Evolutionary conservation across 116 monocot species (phyloP).

Genomic region (Zostera marina): DNA sequence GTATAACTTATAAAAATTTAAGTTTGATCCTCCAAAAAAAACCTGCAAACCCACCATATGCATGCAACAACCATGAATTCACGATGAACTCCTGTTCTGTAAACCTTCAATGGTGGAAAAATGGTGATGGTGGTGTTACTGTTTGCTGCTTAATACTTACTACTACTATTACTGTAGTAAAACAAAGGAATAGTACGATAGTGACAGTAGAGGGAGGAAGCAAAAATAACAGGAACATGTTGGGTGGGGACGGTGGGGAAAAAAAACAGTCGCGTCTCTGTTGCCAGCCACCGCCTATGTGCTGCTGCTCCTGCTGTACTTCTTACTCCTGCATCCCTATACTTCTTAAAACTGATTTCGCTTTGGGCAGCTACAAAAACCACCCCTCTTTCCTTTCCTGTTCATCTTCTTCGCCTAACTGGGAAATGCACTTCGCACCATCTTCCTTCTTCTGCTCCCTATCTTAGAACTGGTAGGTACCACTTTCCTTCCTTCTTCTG

Average conservation of each 20-base stretch:
- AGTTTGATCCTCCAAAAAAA: too few species aligned
- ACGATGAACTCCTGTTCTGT: too few species aligned
- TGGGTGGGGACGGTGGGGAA: background rate
- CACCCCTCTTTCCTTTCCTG: conserved; percentile 1
- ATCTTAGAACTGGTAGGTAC: background rate
- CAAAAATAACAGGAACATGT: background rate
- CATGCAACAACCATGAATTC: too few species aligned
- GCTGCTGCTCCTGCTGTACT: background rate
- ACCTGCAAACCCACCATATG: too few species aligned
- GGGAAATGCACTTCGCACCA: conserved; percentile 1
- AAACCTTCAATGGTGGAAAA: too few species aligned
- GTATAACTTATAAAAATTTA: too few species aligned
- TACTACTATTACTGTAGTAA: background rate
- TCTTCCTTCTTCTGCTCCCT: conserved; percentile 3
- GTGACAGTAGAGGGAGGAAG: background rate
- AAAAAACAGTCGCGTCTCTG: conserved; percentile 66
- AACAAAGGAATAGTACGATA: conserved; percentile 1
- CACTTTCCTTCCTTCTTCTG: background rate
- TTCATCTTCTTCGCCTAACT: background rate
- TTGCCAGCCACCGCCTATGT: conserved; percentile 61
- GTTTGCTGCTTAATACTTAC: too few species aligned
- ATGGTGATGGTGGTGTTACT: too few species aligned
- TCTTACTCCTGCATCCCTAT: too few species aligned
- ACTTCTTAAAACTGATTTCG: too few species aligned
- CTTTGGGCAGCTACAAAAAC: background rate